Percentiles rank a stretch among this genome's conserved stretches.
Conservation (phyloP, 345 rosid species). For the Salix viminalis region DNA sequence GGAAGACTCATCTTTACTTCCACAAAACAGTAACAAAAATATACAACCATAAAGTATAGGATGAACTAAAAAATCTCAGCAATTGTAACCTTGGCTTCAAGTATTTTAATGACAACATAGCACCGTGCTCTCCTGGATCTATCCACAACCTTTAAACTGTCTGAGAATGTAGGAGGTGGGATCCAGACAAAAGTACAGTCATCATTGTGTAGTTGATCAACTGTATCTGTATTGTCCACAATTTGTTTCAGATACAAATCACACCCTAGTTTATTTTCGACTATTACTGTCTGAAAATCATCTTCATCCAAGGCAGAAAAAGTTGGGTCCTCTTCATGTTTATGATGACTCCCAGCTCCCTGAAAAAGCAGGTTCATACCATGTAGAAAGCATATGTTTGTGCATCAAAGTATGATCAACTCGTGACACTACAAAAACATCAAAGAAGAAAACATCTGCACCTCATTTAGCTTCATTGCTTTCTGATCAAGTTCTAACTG, state of each 20-base stretch:
- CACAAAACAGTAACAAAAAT: background rate
- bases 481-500: slow-evolving; percentile 82
- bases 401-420: background rate
- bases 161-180: slow-evolving; percentile 93
- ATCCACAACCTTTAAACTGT: slow-evolving; percentile 75
- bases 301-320: slow-evolving; percentile 94
- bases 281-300: slow-evolving; percentile 73
- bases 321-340: slow-evolving; percentile 51
- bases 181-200: slow-evolving; percentile 67
- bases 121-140: slow-evolving; percentile 67
- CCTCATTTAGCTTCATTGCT: slow-evolving; percentile 74
- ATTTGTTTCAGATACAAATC: slow-evolving; percentile 73
- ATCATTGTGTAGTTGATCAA: slow-evolving; percentile 54
- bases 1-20: slow-evolving; percentile 5
- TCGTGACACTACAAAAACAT: slow-evolving; percentile 2
- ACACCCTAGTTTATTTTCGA: slow-evolving; percentile 88
- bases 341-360: slow-evolving; percentile 48
- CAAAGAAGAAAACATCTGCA: slow-evolving; percentile 15
- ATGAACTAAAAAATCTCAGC: slow-evolving; percentile 1
- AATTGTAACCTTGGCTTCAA: slow-evolving; percentile 77
- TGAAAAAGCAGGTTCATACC: slow-evolving; percentile 27
- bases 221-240: slow-evolving; percentile 54
- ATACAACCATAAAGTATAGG: background rate
- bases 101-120: slow-evolving; percentile 68
- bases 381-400: background rate